Conservation (phyloP, 805 yeast species). For the Candida schatavii region DNA sequence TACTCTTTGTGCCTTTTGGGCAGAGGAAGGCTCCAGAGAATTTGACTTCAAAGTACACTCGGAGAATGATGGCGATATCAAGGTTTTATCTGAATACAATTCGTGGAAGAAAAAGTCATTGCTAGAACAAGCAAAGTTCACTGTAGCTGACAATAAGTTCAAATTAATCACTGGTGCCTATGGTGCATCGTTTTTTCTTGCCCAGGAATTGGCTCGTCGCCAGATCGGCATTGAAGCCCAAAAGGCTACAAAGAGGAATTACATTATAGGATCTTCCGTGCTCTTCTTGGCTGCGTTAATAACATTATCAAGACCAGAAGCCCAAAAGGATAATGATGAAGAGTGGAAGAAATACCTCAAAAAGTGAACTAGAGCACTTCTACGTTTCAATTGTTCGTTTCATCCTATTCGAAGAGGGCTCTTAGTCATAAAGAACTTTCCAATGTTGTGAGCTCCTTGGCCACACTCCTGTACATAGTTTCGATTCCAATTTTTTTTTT, state of each 20-base stretch:
- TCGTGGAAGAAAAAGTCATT: conserved; percentile 32
- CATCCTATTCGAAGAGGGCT: no score
- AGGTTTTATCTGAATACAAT: conserved; percentile 32
- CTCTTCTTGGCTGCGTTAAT: background rate
- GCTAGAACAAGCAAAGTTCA: conserved; percentile 26
- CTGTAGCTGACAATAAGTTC: conserved; percentile 33
- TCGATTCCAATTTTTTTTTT: no score
- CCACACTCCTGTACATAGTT: no score
- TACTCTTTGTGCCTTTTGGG: conserved; percentile 36
- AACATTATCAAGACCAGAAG: conserved; percentile 2
- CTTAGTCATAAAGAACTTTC: no score
- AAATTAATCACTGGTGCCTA: conserved; percentile 34
- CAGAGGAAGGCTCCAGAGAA: conserved; percentile 45
- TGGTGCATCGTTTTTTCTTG: conserved; percentile 31
- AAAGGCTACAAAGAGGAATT: background rate
- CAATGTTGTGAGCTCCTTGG: no score
- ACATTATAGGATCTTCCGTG: background rate
- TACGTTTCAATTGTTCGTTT: no score
- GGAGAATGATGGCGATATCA: conserved; percentile 22
- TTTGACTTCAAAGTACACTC: conserved; percentile 38
- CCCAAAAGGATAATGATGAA: background rate
- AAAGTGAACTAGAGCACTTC: no score
- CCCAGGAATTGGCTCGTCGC: conserved; percentile 1
- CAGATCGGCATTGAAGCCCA: conserved; percentile 4
- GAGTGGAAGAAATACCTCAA: conserved; percentile 6